Base-by-base conservation (phyloP, 768 basidiomycete species). In the Tulasnella sp. region DNA sequence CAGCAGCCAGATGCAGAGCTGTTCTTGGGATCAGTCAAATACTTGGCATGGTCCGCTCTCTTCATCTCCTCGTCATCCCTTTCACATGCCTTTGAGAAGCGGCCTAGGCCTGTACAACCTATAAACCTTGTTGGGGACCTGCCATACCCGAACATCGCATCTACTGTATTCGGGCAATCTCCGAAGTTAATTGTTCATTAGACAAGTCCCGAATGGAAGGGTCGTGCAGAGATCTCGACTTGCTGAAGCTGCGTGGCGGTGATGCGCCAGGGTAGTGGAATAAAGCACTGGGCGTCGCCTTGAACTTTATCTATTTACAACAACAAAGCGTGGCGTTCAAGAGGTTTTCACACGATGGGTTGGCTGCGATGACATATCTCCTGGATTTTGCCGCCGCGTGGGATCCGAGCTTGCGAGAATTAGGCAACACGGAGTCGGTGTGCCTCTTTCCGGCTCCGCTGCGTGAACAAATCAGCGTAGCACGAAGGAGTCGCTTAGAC, bases 81-180 rank as follows among this genome's bases (percentile, higher is more conserved):
- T 67, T 67, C 61, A 67, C 61, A 67, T 67, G 61, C 61, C 61
- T 35, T 29, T 35, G 51, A n/a, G 26, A 67, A 35, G n/a, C 61
- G 61, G 61, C 61, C 61, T 67, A 67, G 61, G 61, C 61, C 61
- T 67, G 61, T 67, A 67, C n/a, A 67, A 67, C 61, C 26, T 35
- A 29, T 26, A 67, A 67, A 67, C 61, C 61, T 67, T 67, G 29
- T 29, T 67, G 32, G 26, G 29, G 26, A 15, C 32, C 61, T 26
- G 61, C 61, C 61, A 26, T 35, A 67, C 61, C 61, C 61, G 61
- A 26, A 26, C 32, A 67, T 67, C 61, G 10, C 15, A 13, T 67
- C 35, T 67, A 67, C 61, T 67, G 7, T 23, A 13, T 67, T 35
- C 32, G 61, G 61, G 32, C 61, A 26, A 67, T 67, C 61, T 32